These are phyloP conservation scores for Rhazya stricta DNA, from an alignment of 257 asterid genomes.

Conservation along the genomic window DNA sequence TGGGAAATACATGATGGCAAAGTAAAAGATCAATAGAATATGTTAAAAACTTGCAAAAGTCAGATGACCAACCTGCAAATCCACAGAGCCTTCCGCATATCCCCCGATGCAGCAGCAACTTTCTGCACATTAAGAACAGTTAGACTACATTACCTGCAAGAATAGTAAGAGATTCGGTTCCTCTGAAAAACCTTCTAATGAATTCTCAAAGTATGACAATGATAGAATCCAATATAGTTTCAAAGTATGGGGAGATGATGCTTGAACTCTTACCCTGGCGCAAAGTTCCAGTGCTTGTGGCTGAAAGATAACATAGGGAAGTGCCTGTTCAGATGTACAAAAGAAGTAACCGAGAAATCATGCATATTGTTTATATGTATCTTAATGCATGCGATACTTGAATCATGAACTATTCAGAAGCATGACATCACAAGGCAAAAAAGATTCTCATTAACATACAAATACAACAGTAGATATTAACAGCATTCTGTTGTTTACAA, in stretches of 20 bases:
- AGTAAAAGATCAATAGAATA: background rate
- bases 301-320: slow-evolving; percentile 72
- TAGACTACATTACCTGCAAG: background rate
- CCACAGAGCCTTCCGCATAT: slow-evolving; percentile 89
- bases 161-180: background rate
- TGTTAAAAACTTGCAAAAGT: slow-evolving; percentile 6
- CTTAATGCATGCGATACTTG: background rate
- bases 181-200: background rate
- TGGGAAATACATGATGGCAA: background rate
- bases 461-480: background rate
- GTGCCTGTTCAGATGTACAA: slow-evolving; percentile 48
- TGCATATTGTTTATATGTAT: background rate
- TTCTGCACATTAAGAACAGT: slow-evolving; percentile 39
- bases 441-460: background rate
- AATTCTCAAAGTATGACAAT: background rate
- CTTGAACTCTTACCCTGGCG: slow-evolving; percentile 60
- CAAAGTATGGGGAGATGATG: slow-evolving; percentile 5
- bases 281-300: slow-evolving; percentile 94
- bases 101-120: slow-evolving; percentile 97
- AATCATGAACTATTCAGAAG: background rate
- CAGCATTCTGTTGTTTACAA: background rate
- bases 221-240: background rate
- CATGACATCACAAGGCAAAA: background rate
- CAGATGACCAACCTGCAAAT: slow-evolving; percentile 68
- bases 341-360: background rate